These are phyloP conservation scores for Talaromyces sp. DNA, from an alignment of 2,329 filamentous ascomycete species.

Conservation along the genomic window DNA sequence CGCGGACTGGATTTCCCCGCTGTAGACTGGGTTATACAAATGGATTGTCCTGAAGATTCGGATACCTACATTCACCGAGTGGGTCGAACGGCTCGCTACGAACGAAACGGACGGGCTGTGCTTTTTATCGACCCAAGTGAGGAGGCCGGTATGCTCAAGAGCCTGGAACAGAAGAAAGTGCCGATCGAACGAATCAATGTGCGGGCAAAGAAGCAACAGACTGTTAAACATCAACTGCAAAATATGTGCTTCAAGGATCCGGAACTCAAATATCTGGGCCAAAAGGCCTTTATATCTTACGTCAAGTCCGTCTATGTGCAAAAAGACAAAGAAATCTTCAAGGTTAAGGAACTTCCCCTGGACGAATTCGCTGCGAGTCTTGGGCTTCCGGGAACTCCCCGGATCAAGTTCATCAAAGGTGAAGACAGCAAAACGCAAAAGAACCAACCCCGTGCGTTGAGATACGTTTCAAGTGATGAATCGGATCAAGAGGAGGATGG, in stretches of 20 bases:
- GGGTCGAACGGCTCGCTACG: slow-evolving; percentile 88
- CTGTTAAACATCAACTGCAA: slow-evolving; percentile 77
- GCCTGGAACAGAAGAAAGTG: slow-evolving; percentile 83
- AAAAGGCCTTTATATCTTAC: slow-evolving; percentile 94
- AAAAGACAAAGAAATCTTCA: slow-evolving; percentile 87
- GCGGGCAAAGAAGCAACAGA: slow-evolving; percentile 81
- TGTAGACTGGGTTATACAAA: slow-evolving; percentile 97
- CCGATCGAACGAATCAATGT: slow-evolving; percentile 83
- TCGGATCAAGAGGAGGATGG: slow-evolving; percentile 41
- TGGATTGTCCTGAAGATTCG: slow-evolving; percentile 93
- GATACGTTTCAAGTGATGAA: slow-evolving; percentile 54
- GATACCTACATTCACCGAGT: slow-evolving; percentile 98
- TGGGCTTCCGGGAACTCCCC: slow-evolving; percentile 83
- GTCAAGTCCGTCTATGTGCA: slow-evolving; percentile 79
- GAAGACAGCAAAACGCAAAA: slow-evolving; percentile 82
- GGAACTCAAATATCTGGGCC: slow-evolving; percentile 87
- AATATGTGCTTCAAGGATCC: slow-evolving; percentile 95
- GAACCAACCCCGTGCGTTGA: slow-evolving; percentile 67
- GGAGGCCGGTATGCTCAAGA: slow-evolving; percentile 82
- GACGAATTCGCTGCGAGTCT: slow-evolving; percentile 82
- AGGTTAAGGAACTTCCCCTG: slow-evolving; percentile 74
- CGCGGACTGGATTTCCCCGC: slow-evolving; percentile 92
- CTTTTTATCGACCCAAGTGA: slow-evolving; percentile 90
- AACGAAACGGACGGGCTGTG: slow-evolving; percentile 80
- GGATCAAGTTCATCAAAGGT: slow-evolving; percentile 89